Conservation (phyloP, 306 rosid genomes). For the Prunus dulcis region DNA sequence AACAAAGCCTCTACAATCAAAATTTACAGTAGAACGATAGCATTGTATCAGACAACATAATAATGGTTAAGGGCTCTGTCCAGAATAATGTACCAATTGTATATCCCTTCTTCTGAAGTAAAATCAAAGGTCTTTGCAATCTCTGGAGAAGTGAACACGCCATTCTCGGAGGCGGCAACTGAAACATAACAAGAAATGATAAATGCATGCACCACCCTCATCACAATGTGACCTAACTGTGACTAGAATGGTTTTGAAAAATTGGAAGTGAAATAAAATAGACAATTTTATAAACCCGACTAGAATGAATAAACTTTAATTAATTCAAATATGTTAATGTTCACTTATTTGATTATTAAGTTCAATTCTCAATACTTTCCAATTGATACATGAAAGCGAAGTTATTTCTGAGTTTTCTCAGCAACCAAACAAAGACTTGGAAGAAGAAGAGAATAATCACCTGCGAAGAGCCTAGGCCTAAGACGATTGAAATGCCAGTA, state of each 20-base stretch:
- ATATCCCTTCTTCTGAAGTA: slow-evolving; percentile 76
- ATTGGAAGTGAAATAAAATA: not conserved
- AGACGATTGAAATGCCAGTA: slow-evolving; percentile 26
- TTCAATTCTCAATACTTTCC: not conserved
- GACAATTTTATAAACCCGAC: not conserved
- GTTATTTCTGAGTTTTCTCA: not conserved
- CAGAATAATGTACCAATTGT: slow-evolving; percentile 56
- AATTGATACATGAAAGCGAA: not conserved
- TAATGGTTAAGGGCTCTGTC: not conserved
- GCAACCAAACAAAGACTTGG: not conserved
- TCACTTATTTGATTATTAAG: not conserved
- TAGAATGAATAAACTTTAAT: not conserved
- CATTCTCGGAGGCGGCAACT: slow-evolving; percentile 74
- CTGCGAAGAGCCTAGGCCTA: slow-evolving; percentile 20
- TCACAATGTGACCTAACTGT: not conserved
- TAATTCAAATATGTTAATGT: not conserved
- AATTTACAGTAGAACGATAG: not conserved
- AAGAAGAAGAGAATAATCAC: not conserved
- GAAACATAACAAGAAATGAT: slow-evolving; percentile 28
- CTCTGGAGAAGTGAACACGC: slow-evolving; percentile 72
- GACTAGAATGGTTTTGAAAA: not conserved
- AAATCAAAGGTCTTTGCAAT: slow-evolving; percentile 75
- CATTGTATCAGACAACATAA: not conserved
- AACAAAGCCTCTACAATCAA: not conserved
- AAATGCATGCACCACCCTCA: not conserved